These are phyloP conservation scores for Ogataea wickerhamii DNA, from an alignment of 805 yeast genomes.

Conservation along the genomic window DNA sequence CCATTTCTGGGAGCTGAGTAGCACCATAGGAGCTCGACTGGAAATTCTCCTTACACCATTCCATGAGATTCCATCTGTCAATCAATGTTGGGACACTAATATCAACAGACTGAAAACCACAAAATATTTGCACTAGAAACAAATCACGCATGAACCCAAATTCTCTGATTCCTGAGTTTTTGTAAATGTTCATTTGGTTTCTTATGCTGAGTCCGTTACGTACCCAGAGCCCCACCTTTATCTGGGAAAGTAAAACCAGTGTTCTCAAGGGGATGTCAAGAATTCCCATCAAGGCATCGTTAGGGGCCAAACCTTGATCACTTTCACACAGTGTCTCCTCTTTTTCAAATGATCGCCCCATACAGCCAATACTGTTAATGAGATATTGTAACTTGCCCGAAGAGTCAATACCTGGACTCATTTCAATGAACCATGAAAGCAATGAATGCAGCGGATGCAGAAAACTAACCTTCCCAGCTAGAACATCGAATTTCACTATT, in stretches of 20 bases:
- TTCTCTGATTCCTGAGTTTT: conserved; percentile 75
- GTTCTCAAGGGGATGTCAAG: conserved; percentile 78
- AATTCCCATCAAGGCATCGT: conserved; percentile 31
- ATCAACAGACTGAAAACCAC: conserved; percentile 48
- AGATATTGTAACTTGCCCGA: conserved; percentile 5
- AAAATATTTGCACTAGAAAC: conserved; percentile 64
- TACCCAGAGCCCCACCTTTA: conserved; percentile 89
- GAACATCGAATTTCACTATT: conserved; percentile 41
- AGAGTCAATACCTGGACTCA: conserved; percentile 29
- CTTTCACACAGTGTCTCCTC: conserved; percentile 1
- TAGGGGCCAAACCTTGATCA: not conserved
- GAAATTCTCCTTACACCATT: conserved; percentile 48
- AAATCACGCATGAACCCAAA: conserved; percentile 79
- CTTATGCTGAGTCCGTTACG: conserved; percentile 83
- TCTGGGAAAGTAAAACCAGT: conserved; percentile 74
- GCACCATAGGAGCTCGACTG: conserved; percentile 41
- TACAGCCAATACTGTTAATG: conserved; percentile 12
- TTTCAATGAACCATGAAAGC: conserved; percentile 66
- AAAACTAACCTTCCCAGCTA: conserved; percentile 54
- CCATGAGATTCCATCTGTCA: conserved; percentile 63
- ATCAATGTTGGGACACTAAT: conserved; percentile 54
- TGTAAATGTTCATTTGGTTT: conserved; percentile 75
- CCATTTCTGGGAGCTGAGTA: conserved; percentile 39
- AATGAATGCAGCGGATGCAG: conserved; percentile 79
- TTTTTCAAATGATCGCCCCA: conserved; percentile 2